phyloP scores from a whole-genome alignment of 2,329 filamentous ascomycete species.

The Fusarium sp. region DNA sequence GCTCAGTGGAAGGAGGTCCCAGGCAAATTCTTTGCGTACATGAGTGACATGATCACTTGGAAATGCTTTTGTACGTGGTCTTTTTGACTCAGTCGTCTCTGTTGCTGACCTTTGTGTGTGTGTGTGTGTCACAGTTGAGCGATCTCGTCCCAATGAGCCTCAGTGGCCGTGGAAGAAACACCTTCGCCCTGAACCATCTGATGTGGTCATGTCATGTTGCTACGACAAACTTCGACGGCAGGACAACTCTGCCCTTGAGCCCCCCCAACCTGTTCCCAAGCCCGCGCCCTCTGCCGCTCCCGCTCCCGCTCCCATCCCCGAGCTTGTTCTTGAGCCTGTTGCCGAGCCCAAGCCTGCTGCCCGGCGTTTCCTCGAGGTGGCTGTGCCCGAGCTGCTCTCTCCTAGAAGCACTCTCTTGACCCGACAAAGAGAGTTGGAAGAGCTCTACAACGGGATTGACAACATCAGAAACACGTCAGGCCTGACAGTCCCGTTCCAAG shows the following conservation, averaged over 20 bases:
- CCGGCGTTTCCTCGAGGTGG: neutral
- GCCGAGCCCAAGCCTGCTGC: neutral
- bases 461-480: neutral
- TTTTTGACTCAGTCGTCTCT: too few species aligned
- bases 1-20: neutral
- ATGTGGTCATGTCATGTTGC: neutral
- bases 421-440: neutral
- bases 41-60: constrained; percentile 1
- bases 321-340: neutral
- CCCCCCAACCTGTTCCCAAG: neutral
- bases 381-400: neutral
- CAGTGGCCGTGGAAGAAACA: neutral
- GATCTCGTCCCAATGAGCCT: neutral
- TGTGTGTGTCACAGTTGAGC: neutral
- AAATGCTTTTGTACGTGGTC: neutral
- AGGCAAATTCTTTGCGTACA: neutral
- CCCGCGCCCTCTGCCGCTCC: neutral
- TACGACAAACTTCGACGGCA: neutral
- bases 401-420: neutral
- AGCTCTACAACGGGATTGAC: neutral
- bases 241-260: neutral
- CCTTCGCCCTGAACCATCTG: neutral
- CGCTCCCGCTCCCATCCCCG: neutral
- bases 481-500: neutral
- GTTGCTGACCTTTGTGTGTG: neutral